A percentile compares a stretch with the other conserved stretches of the same genome.
Evolutionary conservation across 495 filamentous ascomycete species (phyloP).

Genomic region (Hypomontagnella monticulosa): DNA sequence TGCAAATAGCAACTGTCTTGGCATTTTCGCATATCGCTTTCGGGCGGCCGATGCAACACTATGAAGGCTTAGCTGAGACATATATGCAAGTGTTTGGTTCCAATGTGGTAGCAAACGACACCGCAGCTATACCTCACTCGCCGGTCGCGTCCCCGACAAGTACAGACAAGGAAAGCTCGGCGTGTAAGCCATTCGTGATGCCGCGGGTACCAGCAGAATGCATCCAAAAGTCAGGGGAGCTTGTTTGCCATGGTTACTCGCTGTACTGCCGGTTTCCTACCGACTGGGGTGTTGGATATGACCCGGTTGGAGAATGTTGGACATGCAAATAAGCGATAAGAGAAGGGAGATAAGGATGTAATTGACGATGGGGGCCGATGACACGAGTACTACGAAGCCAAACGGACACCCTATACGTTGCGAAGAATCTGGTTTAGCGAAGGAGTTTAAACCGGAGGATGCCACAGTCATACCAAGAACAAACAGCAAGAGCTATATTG

Average conservation of each 20-base stretch:
- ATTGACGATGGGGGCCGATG: neutral
- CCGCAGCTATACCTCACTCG: neutral
- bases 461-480: no score
- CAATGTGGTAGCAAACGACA: constrained; percentile 29
- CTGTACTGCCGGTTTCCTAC: constrained; percentile 33
- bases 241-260: constrained; percentile 20
- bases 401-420: no score
- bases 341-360: neutral
- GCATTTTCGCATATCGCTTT: neutral
- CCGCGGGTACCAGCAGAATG: constrained; percentile 23
- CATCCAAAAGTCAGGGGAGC: constrained; percentile 18
- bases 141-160: neutral
- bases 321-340: constrained; percentile 23
- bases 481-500: no score
- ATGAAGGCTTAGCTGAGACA: constrained; percentile 18
- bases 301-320: constrained; percentile 31
- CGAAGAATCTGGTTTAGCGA: no score
- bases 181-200: constrained; percentile 31
- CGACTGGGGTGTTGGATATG: constrained; percentile 30
- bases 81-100: constrained; percentile 23
- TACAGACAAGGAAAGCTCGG: neutral
- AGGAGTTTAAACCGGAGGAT: no score
- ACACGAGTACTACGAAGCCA: no score
- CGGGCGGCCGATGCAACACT: constrained; percentile 5
- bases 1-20: neutral